Conservation (phyloP, 2,329 filamentous ascomycete genomes). For the Cercospora zeae-maydis region DNA sequence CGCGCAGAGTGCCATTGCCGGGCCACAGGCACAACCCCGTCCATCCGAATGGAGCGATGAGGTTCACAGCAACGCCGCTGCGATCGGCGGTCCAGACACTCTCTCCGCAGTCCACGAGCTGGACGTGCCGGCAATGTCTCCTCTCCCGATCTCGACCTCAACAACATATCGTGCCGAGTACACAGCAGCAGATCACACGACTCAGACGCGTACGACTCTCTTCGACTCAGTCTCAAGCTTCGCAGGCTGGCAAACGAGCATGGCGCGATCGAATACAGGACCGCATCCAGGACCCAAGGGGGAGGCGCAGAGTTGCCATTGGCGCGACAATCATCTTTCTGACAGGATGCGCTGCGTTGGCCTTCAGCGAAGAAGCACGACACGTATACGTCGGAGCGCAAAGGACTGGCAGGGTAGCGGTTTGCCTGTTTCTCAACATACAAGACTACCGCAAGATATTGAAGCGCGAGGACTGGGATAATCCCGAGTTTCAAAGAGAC, state of each 20-base stretch:
- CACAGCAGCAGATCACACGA: conserved; percentile 4
- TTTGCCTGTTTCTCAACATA: conserved; percentile 73
- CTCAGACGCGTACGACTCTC: background rate
- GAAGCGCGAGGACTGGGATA: conserved; percentile 60
- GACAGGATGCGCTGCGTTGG: conserved; percentile 42
- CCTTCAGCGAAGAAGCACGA: conserved; percentile 65
- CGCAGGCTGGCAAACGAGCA: conserved; percentile 30
- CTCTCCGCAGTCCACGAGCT: conserved; percentile 13
- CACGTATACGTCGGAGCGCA: conserved; percentile 71
- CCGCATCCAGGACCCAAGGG: conserved; percentile 15
- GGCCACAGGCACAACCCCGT: background rate
- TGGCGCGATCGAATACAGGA: conserved; percentile 31
- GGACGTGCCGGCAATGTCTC: conserved; percentile 30
- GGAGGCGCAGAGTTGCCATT: conserved; percentile 33
- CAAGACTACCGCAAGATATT: conserved; percentile 84
- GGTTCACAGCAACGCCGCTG: conserved; percentile 20
- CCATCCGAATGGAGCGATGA: conserved; percentile 27
- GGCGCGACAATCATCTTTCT: conserved; percentile 32
- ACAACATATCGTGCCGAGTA: background rate
- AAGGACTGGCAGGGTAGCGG: conserved; percentile 73
- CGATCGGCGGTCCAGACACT: conserved; percentile 10
- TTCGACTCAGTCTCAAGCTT: conserved; percentile 1
- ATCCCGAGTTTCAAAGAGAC: conserved; percentile 61
- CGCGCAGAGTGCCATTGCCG: conserved; percentile 2
- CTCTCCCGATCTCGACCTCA: conserved; percentile 13